Base-by-base conservation (phyloP, 805 yeast species). In the Limtongia smithiae region DNA sequence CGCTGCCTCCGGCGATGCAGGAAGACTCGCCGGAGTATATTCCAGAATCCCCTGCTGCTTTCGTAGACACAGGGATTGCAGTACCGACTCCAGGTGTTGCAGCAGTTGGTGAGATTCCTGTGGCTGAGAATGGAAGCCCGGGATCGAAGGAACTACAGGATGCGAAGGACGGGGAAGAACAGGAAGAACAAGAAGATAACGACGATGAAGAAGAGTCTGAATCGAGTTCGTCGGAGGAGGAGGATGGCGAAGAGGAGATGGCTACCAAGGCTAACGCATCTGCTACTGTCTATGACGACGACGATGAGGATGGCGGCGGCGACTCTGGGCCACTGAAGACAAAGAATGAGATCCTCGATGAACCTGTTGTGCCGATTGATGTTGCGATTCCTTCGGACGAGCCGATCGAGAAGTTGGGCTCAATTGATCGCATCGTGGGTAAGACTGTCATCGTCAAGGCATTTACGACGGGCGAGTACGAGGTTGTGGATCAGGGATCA, bases 381-480 rank as follows among this genome's bases (percentile, higher is more conserved):
- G 85, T 82, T 56, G 62, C 60, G 12, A 74, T 91, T 20, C 76
- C 75, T 0, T 75, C 71, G n/a, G 67, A 68, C 5, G 81, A 88
- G 1, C 81, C 83, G 0, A 76, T 90, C 12, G 85, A 86, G 55
- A 75, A 73, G 24, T 73, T 89, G 17, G 98, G 98, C 2, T 71
- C 70, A 5, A 70, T 91, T 5, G 74, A 76, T 8, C 81, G 82
- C 0, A 70, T 84, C 8, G 89, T 87, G 6, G 95, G 88, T 36
- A 75, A 73, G 46, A 82, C 84, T 49, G 77, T 85, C 1, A 76
- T 93, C 4, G 72, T 93, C 21, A 80, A 80, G 59, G 93, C 95
- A 0, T 68, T 69, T 12, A 66, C 74, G 1, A 85, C 96, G 2
- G 97, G 94, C 11, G 97, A 93, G 61, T 84, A 81, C 63, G 71